Evolutionary conservation across 768 basidiomycete species (phyloP), one percentile per base, ranked within the genome.

Genomic region (Tricholoma flavovirens): DNA sequence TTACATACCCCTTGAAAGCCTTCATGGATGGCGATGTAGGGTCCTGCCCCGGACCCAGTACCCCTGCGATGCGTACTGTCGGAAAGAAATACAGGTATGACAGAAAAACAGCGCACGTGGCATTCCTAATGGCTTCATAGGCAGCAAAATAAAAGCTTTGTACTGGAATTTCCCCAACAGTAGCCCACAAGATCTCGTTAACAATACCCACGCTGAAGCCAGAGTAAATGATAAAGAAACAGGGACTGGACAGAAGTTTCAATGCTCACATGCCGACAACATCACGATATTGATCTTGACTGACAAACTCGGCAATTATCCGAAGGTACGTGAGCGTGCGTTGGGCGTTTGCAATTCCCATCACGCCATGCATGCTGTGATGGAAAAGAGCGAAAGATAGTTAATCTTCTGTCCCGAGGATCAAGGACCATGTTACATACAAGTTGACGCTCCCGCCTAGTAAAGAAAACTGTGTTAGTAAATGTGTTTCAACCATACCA

Each of bases 331-430:
- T 80, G 35, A 93, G 73, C 14, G 87, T 79, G 21, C 92, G 78
- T 68, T 93, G 79, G 9, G 88, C 93, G 64, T 94, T 94, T 45
- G 90, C 90, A 49, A 92, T 62, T 14, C 92, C 92, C 91, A 93
- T 93, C 53, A 84, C 82, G 15, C 86, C 85, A 54, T 75, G 69
- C 21, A 61, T 59, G 36, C 62, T 61, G 19, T 42, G 14, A 59
- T 61, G 30, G 46, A 49, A 30, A 35, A 17, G 17, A 56, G 46
- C 12, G n/a, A 33, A 12, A 15, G 35, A 17, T 21, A n/a, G 14
- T 30, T 24, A 66, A 73, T 84, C 77, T 85, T 83, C 67, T 80
- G 60, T 83, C 83, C n/a, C n/a, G n/a, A 58, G 76, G 24, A 78
- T 81, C 79, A 59, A 60, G 42, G 55, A 55, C 9, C 38, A 38